Conservation (phyloP, 345 rosid species). For the Turritis glabra region DNA sequence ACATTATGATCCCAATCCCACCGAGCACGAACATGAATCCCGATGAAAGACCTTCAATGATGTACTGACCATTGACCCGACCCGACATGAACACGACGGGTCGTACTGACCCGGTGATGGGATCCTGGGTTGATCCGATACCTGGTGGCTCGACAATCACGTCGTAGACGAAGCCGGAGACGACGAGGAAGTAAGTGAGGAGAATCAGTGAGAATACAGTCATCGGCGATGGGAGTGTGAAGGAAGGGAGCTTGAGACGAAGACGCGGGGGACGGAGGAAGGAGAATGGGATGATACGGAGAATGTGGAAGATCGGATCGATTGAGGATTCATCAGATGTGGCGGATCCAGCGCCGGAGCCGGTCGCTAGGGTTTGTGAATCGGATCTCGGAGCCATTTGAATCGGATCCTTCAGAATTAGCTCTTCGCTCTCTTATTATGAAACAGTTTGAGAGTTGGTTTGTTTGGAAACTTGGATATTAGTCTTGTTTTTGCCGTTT, state of each 20-base stretch:
- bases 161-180: conserved; percentile 91
- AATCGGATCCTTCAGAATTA: background rate
- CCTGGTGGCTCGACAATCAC: conserved; percentile 98
- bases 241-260: conserved; percentile 83
- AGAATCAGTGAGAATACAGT: conserved; percentile 79
- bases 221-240: conserved; percentile 87
- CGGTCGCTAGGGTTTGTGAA: conserved; percentile 35
- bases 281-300: conserved; percentile 63
- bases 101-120: conserved; percentile 74
- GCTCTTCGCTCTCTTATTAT: conserved; percentile 3
- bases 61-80: conserved; percentile 94
- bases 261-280: conserved; percentile 84
- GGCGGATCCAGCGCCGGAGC: conserved; percentile 21
- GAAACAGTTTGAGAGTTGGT: background rate
- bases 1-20: conserved; percentile 74
- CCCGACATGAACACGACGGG: conserved; percentile 93
- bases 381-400: conserved; percentile 47
- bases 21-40: conserved; percentile 97
- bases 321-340: conserved; percentile 38
- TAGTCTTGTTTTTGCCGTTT: background rate
- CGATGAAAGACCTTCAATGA: conserved; percentile 95
- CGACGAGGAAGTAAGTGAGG: conserved; percentile 93
- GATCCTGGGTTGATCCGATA: conserved; percentile 93
- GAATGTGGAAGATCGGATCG: conserved; percentile 74
- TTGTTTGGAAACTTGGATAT: conserved; percentile 18